A percentile compares a stretch with the other conserved stretches of the same genome.
phyloP scores from a whole-genome alignment of 169 alveolate genomes.

The Babesia microti region DNA sequence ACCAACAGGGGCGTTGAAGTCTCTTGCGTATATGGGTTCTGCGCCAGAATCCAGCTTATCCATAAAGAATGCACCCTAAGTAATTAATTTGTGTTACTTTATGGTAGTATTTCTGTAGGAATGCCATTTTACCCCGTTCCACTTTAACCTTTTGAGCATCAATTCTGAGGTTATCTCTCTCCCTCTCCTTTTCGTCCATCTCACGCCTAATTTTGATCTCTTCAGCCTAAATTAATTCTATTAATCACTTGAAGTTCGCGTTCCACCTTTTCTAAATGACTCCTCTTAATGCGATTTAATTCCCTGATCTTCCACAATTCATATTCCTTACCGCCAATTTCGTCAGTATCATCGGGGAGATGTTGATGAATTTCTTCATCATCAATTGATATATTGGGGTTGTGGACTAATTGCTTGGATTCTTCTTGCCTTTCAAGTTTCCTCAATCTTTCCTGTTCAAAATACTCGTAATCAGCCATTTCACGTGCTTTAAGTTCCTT shows the following conservation, averaged over 20 bases:
- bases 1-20: constrained; percentile 71
- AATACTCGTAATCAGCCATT: constrained; percentile 10
- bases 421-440: constrained; percentile 26
- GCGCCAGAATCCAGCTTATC: constrained; percentile 69
- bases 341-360: constrained; percentile 35
- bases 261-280: constrained; percentile 46
- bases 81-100: constrained; percentile 8
- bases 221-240: constrained; percentile 40
- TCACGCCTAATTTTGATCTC: constrained; percentile 54
- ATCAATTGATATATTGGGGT: constrained; percentile 19
- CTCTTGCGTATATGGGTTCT: constrained; percentile 67
- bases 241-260: constrained; percentile 33
- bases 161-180: constrained; percentile 41
- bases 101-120: constrained; percentile 77
- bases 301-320: constrained; percentile 68
- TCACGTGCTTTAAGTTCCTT: constrained; percentile 22
- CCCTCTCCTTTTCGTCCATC: constrained; percentile 60
- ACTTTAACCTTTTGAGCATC: constrained; percentile 38
- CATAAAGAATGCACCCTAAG: constrained; percentile 71
- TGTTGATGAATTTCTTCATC: constrained; percentile 13
- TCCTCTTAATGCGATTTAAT: constrained; percentile 55
- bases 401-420: constrained; percentile 30
- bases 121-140: constrained; percentile 50
- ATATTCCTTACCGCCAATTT: constrained; percentile 40
- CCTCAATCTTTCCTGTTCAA: constrained; percentile 24